Percentiles rank a stretch among this genome's conserved stretches.
Evolutionary conservation across 164 flowering plant genomes (phyloP).

Genomic region (Litsea cubeba): DNA sequence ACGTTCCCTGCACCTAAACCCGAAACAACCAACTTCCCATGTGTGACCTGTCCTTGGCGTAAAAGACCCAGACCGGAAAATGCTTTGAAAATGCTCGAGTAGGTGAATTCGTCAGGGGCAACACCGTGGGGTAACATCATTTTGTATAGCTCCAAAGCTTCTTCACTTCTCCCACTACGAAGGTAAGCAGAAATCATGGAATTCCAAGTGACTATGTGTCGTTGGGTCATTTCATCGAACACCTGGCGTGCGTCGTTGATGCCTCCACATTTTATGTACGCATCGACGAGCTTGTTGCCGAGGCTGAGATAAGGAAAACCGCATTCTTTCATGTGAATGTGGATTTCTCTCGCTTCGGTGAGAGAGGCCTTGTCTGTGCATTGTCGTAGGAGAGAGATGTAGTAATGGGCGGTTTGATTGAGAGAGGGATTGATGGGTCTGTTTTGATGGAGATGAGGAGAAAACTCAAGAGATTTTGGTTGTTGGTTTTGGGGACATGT

Average conservation of each 20-base stretch:
- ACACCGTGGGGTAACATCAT: constrained; percentile 35
- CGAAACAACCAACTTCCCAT: constrained; percentile 40
- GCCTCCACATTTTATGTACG: constrained; percentile 32
- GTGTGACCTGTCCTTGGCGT: constrained; percentile 33
- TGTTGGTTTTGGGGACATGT: neutral
- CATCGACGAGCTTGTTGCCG: constrained; percentile 36
- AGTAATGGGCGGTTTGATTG: constrained; percentile 12
- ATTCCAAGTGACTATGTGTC: constrained; percentile 47
- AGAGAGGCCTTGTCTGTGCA: constrained; percentile 28
- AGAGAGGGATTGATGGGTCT: neutral
- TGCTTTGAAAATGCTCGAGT: constrained; percentile 41
- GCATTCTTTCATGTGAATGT: constrained; percentile 29
- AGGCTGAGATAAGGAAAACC: constrained; percentile 28
- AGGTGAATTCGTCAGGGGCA: constrained; percentile 40
- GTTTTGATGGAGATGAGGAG: constrained; percentile 1
- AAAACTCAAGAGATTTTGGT: neutral
- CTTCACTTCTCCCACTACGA: constrained; percentile 19
- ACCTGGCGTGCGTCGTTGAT: constrained; percentile 32
- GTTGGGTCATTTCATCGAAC: constrained; percentile 47
- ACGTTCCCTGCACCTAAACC: constrained; percentile 41
- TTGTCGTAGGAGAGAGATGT: constrained; percentile 25
- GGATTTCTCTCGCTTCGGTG: constrained; percentile 19
- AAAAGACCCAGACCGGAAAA: constrained; percentile 40
- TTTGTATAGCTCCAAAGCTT: constrained; percentile 32
- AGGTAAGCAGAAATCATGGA: constrained; percentile 41